These are phyloP conservation scores for Lentinula edodes DNA, from an alignment of 768 basidiomycete species.

Conservation along the genomic window DNA sequence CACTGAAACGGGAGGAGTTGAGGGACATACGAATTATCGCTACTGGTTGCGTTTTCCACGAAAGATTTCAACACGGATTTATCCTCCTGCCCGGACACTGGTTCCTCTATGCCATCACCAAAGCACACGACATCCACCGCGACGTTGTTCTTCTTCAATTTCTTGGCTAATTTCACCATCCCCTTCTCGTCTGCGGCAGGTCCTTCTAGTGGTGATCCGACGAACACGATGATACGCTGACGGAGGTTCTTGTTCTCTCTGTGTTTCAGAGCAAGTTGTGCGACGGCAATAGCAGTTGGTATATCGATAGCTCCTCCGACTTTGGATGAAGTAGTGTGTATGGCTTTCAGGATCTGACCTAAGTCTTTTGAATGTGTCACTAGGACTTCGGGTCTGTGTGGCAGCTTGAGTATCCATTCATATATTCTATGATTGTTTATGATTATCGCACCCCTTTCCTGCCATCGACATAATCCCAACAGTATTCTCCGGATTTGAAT, in stretches of 20 bases:
- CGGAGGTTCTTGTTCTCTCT: constrained; percentile 97
- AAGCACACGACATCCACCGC: constrained; percentile 89
- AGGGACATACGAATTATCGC: constrained; percentile 78
- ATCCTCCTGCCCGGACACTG: constrained; percentile 42
- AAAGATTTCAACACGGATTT: constrained; percentile 70
- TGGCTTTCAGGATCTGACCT: constrained; percentile 80
- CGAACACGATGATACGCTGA: constrained; percentile 92
- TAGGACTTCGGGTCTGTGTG: constrained; percentile 84
- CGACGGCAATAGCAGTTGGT: constrained; percentile 86
- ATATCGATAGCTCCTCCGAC: constrained; percentile 84
- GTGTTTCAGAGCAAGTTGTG: constrained; percentile 95
- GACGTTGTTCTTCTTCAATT: constrained; percentile 99
- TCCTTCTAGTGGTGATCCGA: constrained; percentile 81
- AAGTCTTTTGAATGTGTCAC: constrained; percentile 95
- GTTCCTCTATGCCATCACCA: constrained; percentile 81
- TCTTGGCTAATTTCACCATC: constrained; percentile 89
- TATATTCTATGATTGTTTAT: no score
- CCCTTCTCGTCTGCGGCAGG: constrained; percentile 67
- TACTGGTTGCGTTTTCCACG: constrained; percentile 73
- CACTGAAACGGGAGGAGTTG: not conserved
- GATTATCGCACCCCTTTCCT: constrained; percentile 71
- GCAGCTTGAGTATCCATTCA: not conserved
- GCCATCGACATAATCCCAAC: constrained; percentile 99
- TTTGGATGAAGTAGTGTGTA: constrained; percentile 63
- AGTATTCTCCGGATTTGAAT: constrained; percentile 95